phyloP scores from a whole-genome alignment of 2,329 filamentous ascomycete species.

The Grosmannia clavigera region DNA sequence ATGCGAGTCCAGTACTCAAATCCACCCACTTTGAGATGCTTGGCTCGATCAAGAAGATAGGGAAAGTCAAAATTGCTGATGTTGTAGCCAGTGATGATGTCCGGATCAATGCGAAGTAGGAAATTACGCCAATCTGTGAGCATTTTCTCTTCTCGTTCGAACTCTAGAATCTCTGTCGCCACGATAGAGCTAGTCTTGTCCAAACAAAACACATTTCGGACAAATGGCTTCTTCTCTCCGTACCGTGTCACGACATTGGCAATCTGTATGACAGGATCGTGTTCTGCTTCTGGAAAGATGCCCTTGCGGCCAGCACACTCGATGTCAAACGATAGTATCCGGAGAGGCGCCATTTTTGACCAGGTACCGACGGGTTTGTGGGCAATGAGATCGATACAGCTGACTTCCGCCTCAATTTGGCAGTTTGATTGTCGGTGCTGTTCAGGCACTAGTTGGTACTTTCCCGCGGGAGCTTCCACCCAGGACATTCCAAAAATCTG shows the following conservation, averaged over 20 bases:
- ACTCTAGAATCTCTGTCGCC: conserved; percentile 84
- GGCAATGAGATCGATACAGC: conserved; percentile 71
- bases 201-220: conserved; percentile 92
- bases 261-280: conserved; percentile 95
- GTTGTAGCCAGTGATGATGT: conserved; percentile 98
- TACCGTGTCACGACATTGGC: conserved; percentile 91
- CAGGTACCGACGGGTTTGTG: conserved; percentile 87
- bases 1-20: conserved; percentile 87
- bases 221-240: conserved; percentile 89
- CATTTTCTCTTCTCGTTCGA: conserved; percentile 73
- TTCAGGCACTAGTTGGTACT: conserved; percentile 58
- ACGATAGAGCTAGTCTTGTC: conserved; percentile 89
- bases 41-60: conserved; percentile 81
- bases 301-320: conserved; percentile 97
- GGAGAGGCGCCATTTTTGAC: conserved; percentile 93
- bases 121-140: conserved; percentile 88
- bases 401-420: conserved; percentile 84
- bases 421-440: conserved; percentile 74
- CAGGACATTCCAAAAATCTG: conserved; percentile 91
- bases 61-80: conserved; percentile 98
- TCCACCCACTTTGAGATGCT: conserved; percentile 61
- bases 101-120: conserved; percentile 77
- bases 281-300: conserved; percentile 84
- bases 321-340: conserved; percentile 94
- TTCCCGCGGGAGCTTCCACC: conserved; percentile 70